Base-by-base conservation (phyloP, 192 early-diverging fungal genomes). In the Linnemannia schmuckeri region DNA sequence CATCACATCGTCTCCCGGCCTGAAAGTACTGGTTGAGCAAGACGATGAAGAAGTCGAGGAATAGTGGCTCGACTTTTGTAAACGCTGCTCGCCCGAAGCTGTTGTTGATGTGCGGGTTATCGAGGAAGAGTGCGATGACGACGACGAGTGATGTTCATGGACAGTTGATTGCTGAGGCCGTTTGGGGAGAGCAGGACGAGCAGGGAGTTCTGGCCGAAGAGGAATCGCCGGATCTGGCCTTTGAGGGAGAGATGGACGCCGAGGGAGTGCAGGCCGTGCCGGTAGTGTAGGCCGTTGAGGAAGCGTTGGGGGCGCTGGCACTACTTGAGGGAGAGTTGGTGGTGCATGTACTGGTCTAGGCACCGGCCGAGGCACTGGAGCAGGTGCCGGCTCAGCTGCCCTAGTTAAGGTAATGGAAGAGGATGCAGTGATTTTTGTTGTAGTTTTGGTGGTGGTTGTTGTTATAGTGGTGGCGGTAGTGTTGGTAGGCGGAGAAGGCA, bases 281-380 rank as follows among this genome's bases (percentile, higher is more conserved):
- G 81, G 81, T 18, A 82, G 55, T n/a, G 77, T 13, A 6, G 82
- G 82, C 37, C 82, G 52, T 12, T 73, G 77, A 20, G 82, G 82
- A 35, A 84, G 82, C 1, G 68, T 73, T 40, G 81, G 75, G n/a
- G 79, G 70, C 27, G 30, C 30, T 30, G 40, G n/a, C 5, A 27
- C 38, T 77, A 44, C 38, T 57, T 6, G 33, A n/a, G 66, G 63
- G 33, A 20, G 54, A 55, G 13, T 63, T n/a, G 75, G 75, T 9
- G 54, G 57, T 52, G 57, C 22, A 41, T 57, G 75, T 24, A n/a
- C 38, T 0, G 75, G 33, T 40, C 61, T 38, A 22, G 57, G 55
- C 38, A 41, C 20, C 15, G 75, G 75, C 7, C 68, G 61, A 13
- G 61, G 27, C 1, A n/a, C 69, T 78, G 42, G 30, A 35, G 27